Evolutionary conservation across 768 basidiomycete species (phyloP).

Genomic region (Lentinula boryana): DNA sequence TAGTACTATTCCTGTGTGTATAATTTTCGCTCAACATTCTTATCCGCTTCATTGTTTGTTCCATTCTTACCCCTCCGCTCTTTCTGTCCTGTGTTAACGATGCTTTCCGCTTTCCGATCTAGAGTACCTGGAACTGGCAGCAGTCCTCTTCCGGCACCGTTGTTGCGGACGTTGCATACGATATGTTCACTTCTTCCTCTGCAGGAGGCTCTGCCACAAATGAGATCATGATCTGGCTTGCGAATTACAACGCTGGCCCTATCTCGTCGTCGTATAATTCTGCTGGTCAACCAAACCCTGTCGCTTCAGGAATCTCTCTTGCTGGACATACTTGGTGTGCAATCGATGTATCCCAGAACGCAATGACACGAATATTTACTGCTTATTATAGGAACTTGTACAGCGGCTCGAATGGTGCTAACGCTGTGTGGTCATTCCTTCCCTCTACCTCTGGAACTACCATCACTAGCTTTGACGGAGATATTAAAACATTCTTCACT

Average conservation of each 20-base stretch:
- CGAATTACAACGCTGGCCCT: slow-evolving; percentile 49
- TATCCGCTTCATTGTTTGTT: neutral
- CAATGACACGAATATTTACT: neutral
- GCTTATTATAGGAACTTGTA: slow-evolving; percentile 1
- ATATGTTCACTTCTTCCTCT: slow-evolving; percentile 53
- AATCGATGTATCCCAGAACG: neutral
- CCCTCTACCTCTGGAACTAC: neutral
- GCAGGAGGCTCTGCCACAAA: slow-evolving; percentile 41
- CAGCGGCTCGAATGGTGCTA: slow-evolving; percentile 1
- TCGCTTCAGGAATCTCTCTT: slow-evolving; percentile 36
- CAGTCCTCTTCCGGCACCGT: slow-evolving; percentile 33
- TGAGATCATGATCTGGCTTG: slow-evolving; percentile 66
- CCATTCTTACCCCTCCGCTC: neutral
- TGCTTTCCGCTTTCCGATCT: neutral
- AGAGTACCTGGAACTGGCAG: slow-evolving; percentile 57
- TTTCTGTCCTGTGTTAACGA: neutral
- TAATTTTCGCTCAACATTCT: neutral
- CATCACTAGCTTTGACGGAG: slow-evolving; percentile 2
- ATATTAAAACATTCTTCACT: slow-evolving; percentile 4
- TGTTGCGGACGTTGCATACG: slow-evolving; percentile 55
- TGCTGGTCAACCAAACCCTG: slow-evolving; percentile 39
- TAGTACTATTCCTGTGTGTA: slow-evolving; percentile 46
- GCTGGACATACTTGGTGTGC: slow-evolving; percentile 45
- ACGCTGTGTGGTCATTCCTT: neutral
- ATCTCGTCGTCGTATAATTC: slow-evolving; percentile 45